These are phyloP conservation scores for Pythium pyrilobum DNA, from an alignment of 352 stramenopile species.

Conservation along the genomic window DNA sequence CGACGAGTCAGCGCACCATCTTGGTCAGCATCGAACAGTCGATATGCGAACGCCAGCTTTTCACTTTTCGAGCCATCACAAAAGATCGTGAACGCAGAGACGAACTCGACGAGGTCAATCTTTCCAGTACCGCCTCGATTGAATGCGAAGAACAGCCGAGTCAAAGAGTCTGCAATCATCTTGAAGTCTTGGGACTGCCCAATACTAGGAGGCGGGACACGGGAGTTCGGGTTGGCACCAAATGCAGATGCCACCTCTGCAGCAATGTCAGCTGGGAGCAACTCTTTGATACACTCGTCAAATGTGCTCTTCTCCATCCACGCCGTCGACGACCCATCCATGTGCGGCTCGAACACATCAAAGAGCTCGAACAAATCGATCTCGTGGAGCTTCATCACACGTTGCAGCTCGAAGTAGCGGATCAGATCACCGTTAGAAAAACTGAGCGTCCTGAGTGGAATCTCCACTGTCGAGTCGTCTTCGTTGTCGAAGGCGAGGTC, in stretches of 20 bases:
- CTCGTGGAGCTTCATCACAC: slow-evolving; percentile 66
- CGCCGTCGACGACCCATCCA: slow-evolving; percentile 38
- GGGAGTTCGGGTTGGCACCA: slow-evolving; percentile 50
- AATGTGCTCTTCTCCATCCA: slow-evolving; percentile 83
- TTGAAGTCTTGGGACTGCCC: slow-evolving; percentile 62
- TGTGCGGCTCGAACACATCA: slow-evolving; percentile 68
- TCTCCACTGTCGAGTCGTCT: slow-evolving; percentile 53
- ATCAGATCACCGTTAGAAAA: slow-evolving; percentile 85
- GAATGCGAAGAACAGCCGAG: slow-evolving; percentile 82
- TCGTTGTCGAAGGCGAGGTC: slow-evolving; percentile 65
- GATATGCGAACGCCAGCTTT: slow-evolving; percentile 90
- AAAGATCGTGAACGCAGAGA: slow-evolving; percentile 92
- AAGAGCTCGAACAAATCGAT: slow-evolving; percentile 61
- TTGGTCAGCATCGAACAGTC: slow-evolving; percentile 89
- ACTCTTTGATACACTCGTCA: slow-evolving; percentile 56
- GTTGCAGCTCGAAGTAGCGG: slow-evolving; percentile 76
- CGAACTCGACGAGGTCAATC: slow-evolving; percentile 88
- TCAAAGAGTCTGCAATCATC: slow-evolving; percentile 71
- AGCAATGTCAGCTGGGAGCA: slow-evolving; percentile 52
- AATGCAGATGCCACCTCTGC: slow-evolving; percentile 55
- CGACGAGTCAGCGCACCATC: slow-evolving; percentile 87
- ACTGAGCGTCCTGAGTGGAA: slow-evolving; percentile 61
- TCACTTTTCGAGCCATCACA: slow-evolving; percentile 94
- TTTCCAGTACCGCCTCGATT: slow-evolving; percentile 80
- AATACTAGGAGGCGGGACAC: slow-evolving; percentile 52